Percentiles rank a stretch among this genome's conserved stretches.
Conservation (phyloP, 495 filamentous ascomycete species). For the Aspergillus sparsus region DNA sequence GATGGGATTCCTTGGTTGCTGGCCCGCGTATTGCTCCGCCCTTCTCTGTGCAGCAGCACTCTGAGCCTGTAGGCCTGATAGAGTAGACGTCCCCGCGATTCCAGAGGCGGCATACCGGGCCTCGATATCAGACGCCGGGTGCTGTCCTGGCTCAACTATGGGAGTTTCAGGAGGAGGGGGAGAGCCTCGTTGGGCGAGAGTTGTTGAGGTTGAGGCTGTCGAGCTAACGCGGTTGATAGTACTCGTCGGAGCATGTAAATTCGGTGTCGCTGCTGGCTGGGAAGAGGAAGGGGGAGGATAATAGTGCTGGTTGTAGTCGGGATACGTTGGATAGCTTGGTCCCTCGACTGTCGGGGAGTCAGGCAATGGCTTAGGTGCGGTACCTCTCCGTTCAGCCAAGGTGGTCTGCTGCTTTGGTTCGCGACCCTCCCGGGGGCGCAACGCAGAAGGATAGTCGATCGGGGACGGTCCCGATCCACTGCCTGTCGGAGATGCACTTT, state of each 20-base stretch:
- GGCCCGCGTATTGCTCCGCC: constrained; percentile 67
- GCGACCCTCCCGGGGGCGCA: constrained; percentile 51
- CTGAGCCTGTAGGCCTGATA: constrained; percentile 76
- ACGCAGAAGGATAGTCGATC: constrained; percentile 44
- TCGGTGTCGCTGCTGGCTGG: constrained; percentile 33
- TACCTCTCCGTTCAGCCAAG: constrained; percentile 71
- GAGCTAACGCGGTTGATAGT: constrained; percentile 79
- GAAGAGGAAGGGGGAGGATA: constrained; percentile 58
- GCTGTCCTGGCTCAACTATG: constrained; percentile 68
- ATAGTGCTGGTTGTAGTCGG: constrained; percentile 65
- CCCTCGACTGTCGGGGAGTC: constrained; percentile 71
- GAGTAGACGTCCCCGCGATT: constrained; percentile 79
- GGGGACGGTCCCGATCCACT: constrained; percentile 35
- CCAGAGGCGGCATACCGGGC: constrained; percentile 86
- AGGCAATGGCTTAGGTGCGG: constrained; percentile 71
- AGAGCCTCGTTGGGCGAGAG: constrained; percentile 85
- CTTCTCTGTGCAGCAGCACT: constrained; percentile 81
- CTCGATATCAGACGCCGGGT: constrained; percentile 78
- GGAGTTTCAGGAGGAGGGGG: constrained; percentile 96
- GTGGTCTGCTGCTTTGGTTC: constrained; percentile 42
- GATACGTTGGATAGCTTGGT: constrained; percentile 50
- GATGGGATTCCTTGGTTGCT: constrained; percentile 48
- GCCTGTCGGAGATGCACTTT: constrained; percentile 25
- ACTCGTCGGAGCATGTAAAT: constrained; percentile 45
- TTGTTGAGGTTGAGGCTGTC: constrained; percentile 90